A percentile compares a stretch with the other conserved stretches of the same genome.
These are phyloP conservation scores for Uromyces viciae-fabae DNA, from an alignment of 1,284 basidiomycete species.

Conservation along the genomic window DNA sequence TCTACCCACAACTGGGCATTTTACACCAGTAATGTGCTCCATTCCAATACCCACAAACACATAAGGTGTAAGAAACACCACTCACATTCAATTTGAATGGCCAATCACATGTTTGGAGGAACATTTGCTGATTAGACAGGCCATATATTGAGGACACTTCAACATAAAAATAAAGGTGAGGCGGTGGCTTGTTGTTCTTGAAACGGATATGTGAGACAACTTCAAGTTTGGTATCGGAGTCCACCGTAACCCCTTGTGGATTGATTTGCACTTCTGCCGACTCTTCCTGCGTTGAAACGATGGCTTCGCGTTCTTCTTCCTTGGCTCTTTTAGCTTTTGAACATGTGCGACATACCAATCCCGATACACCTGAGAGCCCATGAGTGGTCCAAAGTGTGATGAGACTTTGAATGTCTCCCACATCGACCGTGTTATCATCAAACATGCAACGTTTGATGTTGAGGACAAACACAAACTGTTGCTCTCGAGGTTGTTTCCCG, in stretches of 20 bases:
- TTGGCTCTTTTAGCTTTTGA: too few species aligned
- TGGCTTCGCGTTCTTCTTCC: neutral
- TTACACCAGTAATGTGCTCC: neutral
- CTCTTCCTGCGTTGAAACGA: too few species aligned
- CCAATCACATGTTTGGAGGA: neutral
- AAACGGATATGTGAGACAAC: too few species aligned
- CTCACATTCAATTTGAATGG: neutral
- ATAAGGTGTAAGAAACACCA: neutral
- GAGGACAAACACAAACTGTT: neutral
- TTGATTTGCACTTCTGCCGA: too few species aligned
- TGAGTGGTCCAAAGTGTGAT: neutral
- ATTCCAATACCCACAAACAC: neutral
- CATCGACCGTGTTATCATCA: too few species aligned
- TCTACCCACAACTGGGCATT: neutral
- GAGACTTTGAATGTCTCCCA: too few species aligned
- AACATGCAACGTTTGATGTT: too few species aligned
- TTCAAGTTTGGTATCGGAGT: too few species aligned
- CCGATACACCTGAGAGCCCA: too few species aligned
- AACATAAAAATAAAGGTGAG: neutral
- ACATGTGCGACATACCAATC: too few species aligned
- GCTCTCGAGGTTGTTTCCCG: neutral
- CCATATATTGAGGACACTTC: neutral
- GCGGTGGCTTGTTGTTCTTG: neutral
- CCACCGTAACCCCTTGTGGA: too few species aligned
- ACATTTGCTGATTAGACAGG: neutral